A percentile compares a stretch with the other conserved stretches of the same genome.
These are phyloP conservation scores for Wallemia mellicola DNA, from an alignment of 1,284 basidiomycete genomes.

Conservation along the genomic window DNA sequence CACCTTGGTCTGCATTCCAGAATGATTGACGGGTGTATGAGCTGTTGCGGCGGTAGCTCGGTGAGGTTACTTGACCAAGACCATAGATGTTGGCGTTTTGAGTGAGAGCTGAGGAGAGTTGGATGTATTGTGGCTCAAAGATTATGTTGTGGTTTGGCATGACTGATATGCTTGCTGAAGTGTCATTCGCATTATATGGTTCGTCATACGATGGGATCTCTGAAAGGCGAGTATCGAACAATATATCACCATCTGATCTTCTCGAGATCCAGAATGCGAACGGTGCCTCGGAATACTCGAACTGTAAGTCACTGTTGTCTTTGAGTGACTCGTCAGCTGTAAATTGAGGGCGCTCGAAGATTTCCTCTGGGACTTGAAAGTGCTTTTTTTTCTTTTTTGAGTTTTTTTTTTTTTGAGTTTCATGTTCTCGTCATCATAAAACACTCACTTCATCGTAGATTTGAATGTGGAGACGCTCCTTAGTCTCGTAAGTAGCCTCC, in stretches of 20 bases:
- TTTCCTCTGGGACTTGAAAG: slow-evolving; percentile 8
- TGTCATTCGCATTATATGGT: slow-evolving; percentile 7
- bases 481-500: background rate
- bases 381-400: background rate
- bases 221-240: slow-evolving; percentile 36
- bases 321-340: slow-evolving; percentile 10
- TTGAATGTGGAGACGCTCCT: background rate
- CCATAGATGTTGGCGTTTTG: slow-evolving; percentile 10
- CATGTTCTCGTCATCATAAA: background rate
- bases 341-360: slow-evolving; percentile 4
- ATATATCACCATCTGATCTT: slow-evolving; percentile 23
- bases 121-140: slow-evolving; percentile 54
- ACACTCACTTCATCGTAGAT: background rate
- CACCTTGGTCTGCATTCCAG: slow-evolving; percentile 9
- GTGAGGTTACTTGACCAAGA: slow-evolving; percentile 8
- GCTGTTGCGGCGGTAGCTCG: slow-evolving; percentile 7
- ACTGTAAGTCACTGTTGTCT: slow-evolving; percentile 15
- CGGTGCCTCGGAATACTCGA: slow-evolving; percentile 32
- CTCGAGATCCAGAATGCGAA: slow-evolving; percentile 54
- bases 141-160: slow-evolving; percentile 19
- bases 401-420: too few relatives aligned
- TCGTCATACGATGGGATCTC: slow-evolving; percentile 9
- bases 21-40: slow-evolving; percentile 10
- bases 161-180: slow-evolving; percentile 3
- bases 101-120: slow-evolving; percentile 14